Evolutionary conservation across 2,329 filamentous ascomycete genomes (phyloP).

Genomic region (Sporothrix sp.): DNA sequence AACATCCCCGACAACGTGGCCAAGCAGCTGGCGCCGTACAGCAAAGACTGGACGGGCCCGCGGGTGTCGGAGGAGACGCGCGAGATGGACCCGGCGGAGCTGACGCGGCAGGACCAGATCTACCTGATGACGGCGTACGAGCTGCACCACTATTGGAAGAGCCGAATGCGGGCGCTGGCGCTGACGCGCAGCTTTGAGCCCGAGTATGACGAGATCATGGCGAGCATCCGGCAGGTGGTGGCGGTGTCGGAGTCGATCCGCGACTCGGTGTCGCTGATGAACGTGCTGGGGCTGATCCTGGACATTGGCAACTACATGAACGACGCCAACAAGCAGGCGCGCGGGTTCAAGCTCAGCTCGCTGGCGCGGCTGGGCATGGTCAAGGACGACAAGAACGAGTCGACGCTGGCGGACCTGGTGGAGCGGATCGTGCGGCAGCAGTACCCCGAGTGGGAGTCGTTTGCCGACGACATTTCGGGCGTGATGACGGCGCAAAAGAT

Average conservation of each 20-base stretch:
- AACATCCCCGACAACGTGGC: slow-evolving; percentile 82
- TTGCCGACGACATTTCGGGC: slow-evolving; percentile 71
- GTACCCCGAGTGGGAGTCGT: slow-evolving; percentile 90
- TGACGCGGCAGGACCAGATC: slow-evolving; percentile 91
- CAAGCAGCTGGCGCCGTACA: slow-evolving; percentile 90
- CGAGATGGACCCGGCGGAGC: slow-evolving; percentile 76
- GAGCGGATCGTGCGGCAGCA: slow-evolving; percentile 94
- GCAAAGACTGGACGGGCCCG: slow-evolving; percentile 90
- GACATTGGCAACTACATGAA: slow-evolving; percentile 99
- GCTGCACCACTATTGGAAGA: slow-evolving; percentile 97
- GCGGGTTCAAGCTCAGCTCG: slow-evolving; percentile 94
- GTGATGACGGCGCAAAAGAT: slow-evolving; percentile 77
- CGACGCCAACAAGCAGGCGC: slow-evolving; percentile 95
- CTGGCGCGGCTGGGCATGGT: slow-evolving; percentile 90
- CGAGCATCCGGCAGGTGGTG: slow-evolving; percentile 78
- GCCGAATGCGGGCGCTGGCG: slow-evolving; percentile 81
- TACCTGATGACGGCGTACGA: slow-evolving; percentile 91
- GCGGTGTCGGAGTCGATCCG: slow-evolving; percentile 78
- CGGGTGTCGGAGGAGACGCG: slow-evolving; percentile 67
- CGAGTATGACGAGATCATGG: slow-evolving; percentile 86
- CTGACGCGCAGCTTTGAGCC: slow-evolving; percentile 74
- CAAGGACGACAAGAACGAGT: slow-evolving; percentile 98
- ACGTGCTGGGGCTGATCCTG: slow-evolving; percentile 87
- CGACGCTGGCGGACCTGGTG: slow-evolving; percentile 87
- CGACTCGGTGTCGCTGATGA: slow-evolving; percentile 89